Percentiles rank a stretch among this genome's conserved stretches.
Conservation (phyloP, 2,329 filamentous ascomycete genomes). For the Davidsoniella eucalypti region DNA sequence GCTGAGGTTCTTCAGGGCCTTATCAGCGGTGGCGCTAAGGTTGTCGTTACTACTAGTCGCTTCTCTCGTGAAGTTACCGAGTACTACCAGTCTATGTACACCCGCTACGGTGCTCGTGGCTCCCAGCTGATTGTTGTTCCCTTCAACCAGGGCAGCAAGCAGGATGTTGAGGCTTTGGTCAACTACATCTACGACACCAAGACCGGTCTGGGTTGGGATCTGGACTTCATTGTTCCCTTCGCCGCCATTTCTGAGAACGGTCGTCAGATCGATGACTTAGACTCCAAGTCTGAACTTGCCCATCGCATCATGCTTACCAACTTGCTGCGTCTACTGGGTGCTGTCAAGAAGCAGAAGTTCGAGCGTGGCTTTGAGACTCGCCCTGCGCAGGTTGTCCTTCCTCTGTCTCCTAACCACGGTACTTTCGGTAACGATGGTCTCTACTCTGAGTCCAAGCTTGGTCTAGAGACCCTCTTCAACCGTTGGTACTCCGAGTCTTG, state of each 20-base stretch:
- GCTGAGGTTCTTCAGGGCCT: slow-evolving; percentile 91
- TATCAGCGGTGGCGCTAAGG: slow-evolving; percentile 91
- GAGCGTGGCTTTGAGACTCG: slow-evolving; percentile 82
- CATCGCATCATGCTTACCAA: slow-evolving; percentile 99
- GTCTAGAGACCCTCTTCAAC: slow-evolving; percentile 93
- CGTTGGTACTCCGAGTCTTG: slow-evolving; percentile 96
- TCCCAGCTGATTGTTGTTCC: slow-evolving; percentile 96
- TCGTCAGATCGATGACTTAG: slow-evolving; percentile 89
- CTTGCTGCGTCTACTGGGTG: slow-evolving; percentile 75
- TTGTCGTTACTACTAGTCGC: slow-evolving; percentile 88
- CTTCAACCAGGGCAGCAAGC: slow-evolving; percentile 98
- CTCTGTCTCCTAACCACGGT: slow-evolving; percentile 92
- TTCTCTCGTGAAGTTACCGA: slow-evolving; percentile 96
- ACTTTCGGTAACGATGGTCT: slow-evolving; percentile 96
- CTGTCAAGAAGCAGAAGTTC: slow-evolving; percentile 80
- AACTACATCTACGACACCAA: slow-evolving; percentile 96
- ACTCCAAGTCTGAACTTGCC: slow-evolving; percentile 93
- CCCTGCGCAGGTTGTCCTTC: slow-evolving; percentile 88
- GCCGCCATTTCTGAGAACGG: slow-evolving; percentile 96
- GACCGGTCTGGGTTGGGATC: slow-evolving; percentile 93
- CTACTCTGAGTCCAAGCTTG: slow-evolving; percentile 96
- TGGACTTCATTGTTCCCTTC: slow-evolving; percentile 91
- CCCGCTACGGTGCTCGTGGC: slow-evolving; percentile 78
- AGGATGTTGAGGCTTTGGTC: slow-evolving; percentile 85
- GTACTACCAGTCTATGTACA: slow-evolving; percentile 98